Conservation (phyloP, 2,329 filamentous ascomycete genomes). For the Sporothrix humicola region DNA sequence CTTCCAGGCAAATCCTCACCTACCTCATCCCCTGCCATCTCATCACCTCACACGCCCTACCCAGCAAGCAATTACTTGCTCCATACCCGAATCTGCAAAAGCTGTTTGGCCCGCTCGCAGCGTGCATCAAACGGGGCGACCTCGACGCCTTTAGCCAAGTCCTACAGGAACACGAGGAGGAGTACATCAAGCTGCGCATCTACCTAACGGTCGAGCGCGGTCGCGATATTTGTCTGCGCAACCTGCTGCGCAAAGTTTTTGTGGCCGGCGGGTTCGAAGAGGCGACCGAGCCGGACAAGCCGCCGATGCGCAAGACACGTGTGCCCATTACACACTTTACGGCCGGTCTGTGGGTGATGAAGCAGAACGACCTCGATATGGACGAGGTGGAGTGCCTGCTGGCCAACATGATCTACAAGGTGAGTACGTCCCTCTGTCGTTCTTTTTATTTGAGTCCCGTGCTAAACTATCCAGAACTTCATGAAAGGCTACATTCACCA, state of each 20-base stretch:
- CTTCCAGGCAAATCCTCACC: conserved; percentile 77
- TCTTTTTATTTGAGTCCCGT: background rate
- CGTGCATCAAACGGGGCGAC: conserved; percentile 81
- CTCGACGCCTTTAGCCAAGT: conserved; percentile 83
- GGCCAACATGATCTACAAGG: conserved; percentile 98
- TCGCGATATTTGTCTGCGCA: conserved; percentile 88
- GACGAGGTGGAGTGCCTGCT: conserved; percentile 96
- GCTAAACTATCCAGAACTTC: conserved; percentile 63
- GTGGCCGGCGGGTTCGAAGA: conserved; percentile 82
- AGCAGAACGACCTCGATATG: conserved; percentile 70
- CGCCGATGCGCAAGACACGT: conserved; percentile 72
- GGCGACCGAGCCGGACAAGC: conserved; percentile 68
- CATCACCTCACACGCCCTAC: conserved; percentile 84
- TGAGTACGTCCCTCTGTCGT: conserved; percentile 48
- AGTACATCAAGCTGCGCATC: conserved; percentile 90
- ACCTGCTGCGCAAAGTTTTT: conserved; percentile 90
- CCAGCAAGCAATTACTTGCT: conserved; percentile 71
- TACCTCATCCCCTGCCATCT: conserved; percentile 95
- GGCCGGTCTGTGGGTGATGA: conserved; percentile 79
- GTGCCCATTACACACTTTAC: conserved; percentile 84
- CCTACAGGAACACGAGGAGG: conserved; percentile 80
- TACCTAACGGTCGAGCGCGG: conserved; percentile 93
- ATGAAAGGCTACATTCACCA: conserved; percentile 99
- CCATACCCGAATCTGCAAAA: conserved; percentile 77
- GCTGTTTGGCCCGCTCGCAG: conserved; percentile 78